Base-by-base conservation (phyloP, 495 filamentous ascomycete species). In the Aspergillus mulundensis region DNA sequence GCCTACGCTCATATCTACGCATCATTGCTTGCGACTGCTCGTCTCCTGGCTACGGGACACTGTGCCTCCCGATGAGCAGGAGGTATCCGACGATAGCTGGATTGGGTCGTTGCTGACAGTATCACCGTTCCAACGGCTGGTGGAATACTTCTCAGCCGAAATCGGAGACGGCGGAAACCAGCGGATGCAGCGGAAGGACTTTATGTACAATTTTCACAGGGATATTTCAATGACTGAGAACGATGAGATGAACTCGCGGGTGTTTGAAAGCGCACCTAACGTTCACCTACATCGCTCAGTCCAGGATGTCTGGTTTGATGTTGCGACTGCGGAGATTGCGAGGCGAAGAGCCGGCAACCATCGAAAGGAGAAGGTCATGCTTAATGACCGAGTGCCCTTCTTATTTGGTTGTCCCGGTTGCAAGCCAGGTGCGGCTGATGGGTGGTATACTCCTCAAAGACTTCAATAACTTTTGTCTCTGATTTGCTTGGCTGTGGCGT, bases 131-230 rank as follows among this genome's bases (percentile, higher is more conserved):
- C 48, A 56, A 18, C 72, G 75, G 3, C 66, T 74, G 7, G 70
- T 74, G 44, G 72, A 77, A 45, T 77, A 68, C 50, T 77, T 77
- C 61, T 76, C 75, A 15, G 75, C 75, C 0, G 75, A 77, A 52
- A 75, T 77, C 11, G 75, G 75, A 0, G 71, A 77, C 43, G 73
- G 75, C 8, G 70, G 69, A 18, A 74, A 61, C 50, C 72, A 74
- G 56, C 67, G 73, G 24, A 60, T 69, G 57, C 72, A 76, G 50
- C 68, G 75, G 20, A 77, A 72, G 56, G 71, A 74, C 21, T 77
- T 77, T 56, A 77, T 77, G 75, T 60, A 68, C 46, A 77, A 75
- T 24, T 77, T 77, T 50, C 64, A 75, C 45, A 61, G 65, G 18
- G 75, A 77, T 47, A 72, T 70, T 56, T 69, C 50, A 23, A 40